Base-by-base conservation (phyloP, 164 flowering plant species). In the Vitis riparia region DNA sequence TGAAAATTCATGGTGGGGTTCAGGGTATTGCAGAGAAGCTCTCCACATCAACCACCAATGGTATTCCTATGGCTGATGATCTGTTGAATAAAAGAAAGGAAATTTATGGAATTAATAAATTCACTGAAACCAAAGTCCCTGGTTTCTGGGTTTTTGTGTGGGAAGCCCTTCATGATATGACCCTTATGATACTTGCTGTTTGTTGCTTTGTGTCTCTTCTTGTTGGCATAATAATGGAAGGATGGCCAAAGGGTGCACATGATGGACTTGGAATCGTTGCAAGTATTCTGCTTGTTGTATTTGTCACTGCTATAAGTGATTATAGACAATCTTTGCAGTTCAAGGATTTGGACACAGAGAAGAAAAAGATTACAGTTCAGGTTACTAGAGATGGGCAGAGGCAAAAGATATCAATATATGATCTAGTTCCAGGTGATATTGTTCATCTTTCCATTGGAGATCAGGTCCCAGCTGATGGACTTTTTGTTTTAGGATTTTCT, bases 221-320 rank as follows among this genome's bases (percentile, higher is more conserved):
- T 62, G 98, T 94, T 79, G 99, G 99, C 47, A 83, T 92, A 51
- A 68, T 73, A 44, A 85, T 80, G 76, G 99, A 94, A 80, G 99
- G 99, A 37, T 94, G 99, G 99, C 99, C 97, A 51, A 86, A 86
- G 70, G 99, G 99, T 53, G 95, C 99, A 59, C 93, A 94, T 71
- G 99, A 94, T 77, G 99, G 99, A 9, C 90, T 94, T 63, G 99
- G 99, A 57, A 94, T 94, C 48, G 97, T 90, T 77, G 92, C 93
- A 3, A 94, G 98, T 65, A 92, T 94, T 68, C 80, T 92, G 55
- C 76, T 94, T 77, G 98, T 92, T 70, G 99, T 94, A 51, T 86
- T 92, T 82, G 99, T 94, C 68, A 94, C 99, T 62, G 99, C 99
- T 49, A 87, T 93, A 0, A 94, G 99, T 77, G 98, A 94, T 75